A percentile compares a stretch with the other conserved stretches of the same genome.
phyloP scores from a whole-genome alignment of 2,329 filamentous ascomycete genomes.

The Alternaria longipes region DNA sequence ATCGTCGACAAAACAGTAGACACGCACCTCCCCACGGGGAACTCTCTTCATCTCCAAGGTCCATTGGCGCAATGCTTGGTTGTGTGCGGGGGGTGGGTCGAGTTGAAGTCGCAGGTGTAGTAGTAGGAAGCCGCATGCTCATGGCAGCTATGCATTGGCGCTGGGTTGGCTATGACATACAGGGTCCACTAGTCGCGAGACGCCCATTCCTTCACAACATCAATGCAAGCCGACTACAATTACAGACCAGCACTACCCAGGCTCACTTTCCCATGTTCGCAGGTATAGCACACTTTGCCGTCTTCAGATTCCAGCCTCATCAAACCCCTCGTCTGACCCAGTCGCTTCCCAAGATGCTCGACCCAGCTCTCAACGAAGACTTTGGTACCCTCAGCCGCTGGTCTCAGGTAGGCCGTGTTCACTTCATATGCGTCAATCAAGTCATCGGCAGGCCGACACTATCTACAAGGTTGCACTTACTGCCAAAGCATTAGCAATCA shows the following conservation, averaged over 20 bases:
- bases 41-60: conserved; percentile 54
- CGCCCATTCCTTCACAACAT: conserved; percentile 15
- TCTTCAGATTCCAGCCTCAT: conserved; percentile 51
- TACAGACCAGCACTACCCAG: conserved; percentile 35
- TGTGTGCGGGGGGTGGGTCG: conserved; percentile 21
- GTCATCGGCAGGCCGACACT: not conserved
- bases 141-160: conserved; percentile 4
- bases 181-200: conserved; percentile 3
- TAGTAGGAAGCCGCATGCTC: not conserved
- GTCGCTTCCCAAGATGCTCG: conserved; percentile 54
- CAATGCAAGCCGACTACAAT: no score
- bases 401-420: conserved; percentile 58
- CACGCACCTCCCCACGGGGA: conserved; percentile 55
- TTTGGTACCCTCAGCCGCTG: conserved; percentile 52
- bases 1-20: not conserved
- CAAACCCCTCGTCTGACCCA: conserved; percentile 52
- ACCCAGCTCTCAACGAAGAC: conserved; percentile 56
- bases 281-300: conserved; percentile 52
- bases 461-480: conserved; percentile 16
- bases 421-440: conserved; percentile 33
- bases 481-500: conserved; percentile 18
- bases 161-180: conserved; percentile 4
- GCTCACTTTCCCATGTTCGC: conserved; percentile 51
- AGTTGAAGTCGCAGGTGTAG: conserved; percentile 15
- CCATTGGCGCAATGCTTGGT: conserved; percentile 43